Percentiles rank a stretch among this genome's conserved stretches.
These are phyloP conservation scores for Corymbia maculata DNA, from an alignment of 345 rosid genomes.

Conservation along the genomic window DNA sequence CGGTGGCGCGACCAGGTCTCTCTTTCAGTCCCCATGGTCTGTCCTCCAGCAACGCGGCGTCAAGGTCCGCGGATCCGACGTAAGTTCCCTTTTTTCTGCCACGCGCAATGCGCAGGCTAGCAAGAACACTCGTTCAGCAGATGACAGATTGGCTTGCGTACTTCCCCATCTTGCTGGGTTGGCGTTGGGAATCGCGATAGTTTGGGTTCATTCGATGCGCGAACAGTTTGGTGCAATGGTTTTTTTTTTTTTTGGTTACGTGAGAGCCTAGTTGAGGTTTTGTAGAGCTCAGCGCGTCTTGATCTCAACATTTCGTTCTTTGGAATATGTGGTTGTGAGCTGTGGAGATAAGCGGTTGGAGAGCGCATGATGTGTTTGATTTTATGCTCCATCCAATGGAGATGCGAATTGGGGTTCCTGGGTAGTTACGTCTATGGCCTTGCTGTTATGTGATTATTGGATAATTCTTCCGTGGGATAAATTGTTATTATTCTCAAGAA, in stretches of 20 bases:
- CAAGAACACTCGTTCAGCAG: not conserved
- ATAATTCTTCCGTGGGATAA: not conserved
- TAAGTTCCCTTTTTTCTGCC: not conserved
- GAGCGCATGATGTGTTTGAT: not conserved
- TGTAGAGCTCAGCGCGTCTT: not conserved
- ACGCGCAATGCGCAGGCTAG: not conserved
- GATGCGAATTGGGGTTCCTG: not conserved
- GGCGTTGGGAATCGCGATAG: not conserved
- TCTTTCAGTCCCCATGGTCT: constrained; percentile 42
- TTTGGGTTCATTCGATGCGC: not conserved
- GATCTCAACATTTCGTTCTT: not conserved
- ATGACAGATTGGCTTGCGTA: not conserved
- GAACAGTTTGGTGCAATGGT: not conserved
- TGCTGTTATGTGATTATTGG: not conserved
- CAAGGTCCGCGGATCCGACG: constrained; percentile 75
- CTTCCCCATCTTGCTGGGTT: not conserved
- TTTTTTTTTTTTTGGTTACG: not conserved
- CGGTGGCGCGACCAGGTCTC: not conserved
- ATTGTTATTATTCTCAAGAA: not conserved
- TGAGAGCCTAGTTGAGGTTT: not conserved
- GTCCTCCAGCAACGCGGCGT: constrained; percentile 55
- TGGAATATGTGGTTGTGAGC: not conserved
- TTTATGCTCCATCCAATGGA: not conserved
- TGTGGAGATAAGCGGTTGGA: not conserved
- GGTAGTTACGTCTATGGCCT: not conserved